phyloP scores from a whole-genome alignment of 345 rosid species.

The Populus simonii region DNA sequence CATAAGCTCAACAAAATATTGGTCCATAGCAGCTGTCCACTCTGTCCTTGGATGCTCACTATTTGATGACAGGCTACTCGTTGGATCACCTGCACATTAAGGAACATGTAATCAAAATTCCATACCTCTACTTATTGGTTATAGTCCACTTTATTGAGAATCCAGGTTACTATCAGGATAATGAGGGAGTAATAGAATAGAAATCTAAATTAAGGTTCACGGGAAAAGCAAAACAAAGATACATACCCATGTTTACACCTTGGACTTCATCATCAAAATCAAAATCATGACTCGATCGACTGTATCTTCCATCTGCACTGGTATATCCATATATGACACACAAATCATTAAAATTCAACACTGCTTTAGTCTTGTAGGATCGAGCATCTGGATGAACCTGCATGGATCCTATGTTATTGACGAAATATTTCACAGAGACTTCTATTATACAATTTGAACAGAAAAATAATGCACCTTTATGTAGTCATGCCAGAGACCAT shows the following conservation, averaged over 20 bases:
- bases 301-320: slow-evolving; percentile 87
- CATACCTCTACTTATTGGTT: neutral
- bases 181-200: neutral
- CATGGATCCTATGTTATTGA: slow-evolving; percentile 19
- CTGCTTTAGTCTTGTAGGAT: slow-evolving; percentile 64
- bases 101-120: slow-evolving; percentile 7
- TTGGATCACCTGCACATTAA: slow-evolving; percentile 50
- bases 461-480: slow-evolving; percentile 49
- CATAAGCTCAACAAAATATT: slow-evolving; percentile 67
- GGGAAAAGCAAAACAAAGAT: slow-evolving; percentile 1
- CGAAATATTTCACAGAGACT: neutral
- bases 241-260: slow-evolving; percentile 50
- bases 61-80: slow-evolving; percentile 21
- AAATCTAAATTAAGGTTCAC: neutral
- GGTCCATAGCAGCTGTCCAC: slow-evolving; percentile 75
- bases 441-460: neutral
- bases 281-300: slow-evolving; percentile 79
- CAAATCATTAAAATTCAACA: slow-evolving; percentile 64
- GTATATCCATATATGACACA: slow-evolving; percentile 73
- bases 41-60: slow-evolving; percentile 64
- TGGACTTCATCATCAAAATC: slow-evolving; percentile 67
- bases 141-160: neutral
- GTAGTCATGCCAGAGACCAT: slow-evolving; percentile 55
- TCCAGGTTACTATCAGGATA: neutral
- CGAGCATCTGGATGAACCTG: slow-evolving; percentile 77